Conservation (phyloP, 1,139 yeast species). For the Nakaseomyces bracarensis region DNA sequence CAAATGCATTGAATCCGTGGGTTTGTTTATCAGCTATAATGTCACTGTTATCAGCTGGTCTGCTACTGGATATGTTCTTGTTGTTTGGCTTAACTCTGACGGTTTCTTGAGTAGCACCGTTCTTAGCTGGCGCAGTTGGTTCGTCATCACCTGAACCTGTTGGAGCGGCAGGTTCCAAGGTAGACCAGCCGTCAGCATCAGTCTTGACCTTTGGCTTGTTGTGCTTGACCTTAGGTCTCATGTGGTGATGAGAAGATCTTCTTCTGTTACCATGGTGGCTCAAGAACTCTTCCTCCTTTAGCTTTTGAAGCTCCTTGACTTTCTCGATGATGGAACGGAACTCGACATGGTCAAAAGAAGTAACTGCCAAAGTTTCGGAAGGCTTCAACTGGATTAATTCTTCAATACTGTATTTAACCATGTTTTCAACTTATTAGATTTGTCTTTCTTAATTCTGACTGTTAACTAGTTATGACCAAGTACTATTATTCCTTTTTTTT, state of each 20-base stretch:
- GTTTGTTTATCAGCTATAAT: constrained; percentile 59
- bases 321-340: constrained; percentile 60
- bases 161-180: constrained; percentile 39
- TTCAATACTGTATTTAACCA: constrained; percentile 64
- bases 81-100: constrained; percentile 59
- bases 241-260: constrained; percentile 45
- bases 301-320: constrained; percentile 41
- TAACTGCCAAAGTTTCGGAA: constrained; percentile 46
- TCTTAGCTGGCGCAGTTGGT: constrained; percentile 32
- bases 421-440: constrained; percentile 15
- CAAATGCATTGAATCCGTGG: constrained; percentile 66
- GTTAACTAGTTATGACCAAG: too few species aligned
- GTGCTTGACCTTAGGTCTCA: constrained; percentile 48
- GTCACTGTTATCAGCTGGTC: constrained; percentile 66
- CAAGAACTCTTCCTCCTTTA: constrained; percentile 31
- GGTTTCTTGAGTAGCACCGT: constrained; percentile 29
- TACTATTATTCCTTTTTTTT: too few species aligned
- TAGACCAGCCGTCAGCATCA: constrained; percentile 80
- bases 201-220: constrained; percentile 44
- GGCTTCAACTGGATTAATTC: constrained; percentile 52
- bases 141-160: constrained; percentile 44
- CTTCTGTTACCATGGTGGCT: constrained; percentile 45
- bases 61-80: constrained; percentile 64
- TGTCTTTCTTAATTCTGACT: too few species aligned
- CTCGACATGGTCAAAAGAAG: constrained; percentile 53